Evolutionary conservation across 78 protist species (phyloP).

Genomic region (Dictyostelium citrinum): DNA sequence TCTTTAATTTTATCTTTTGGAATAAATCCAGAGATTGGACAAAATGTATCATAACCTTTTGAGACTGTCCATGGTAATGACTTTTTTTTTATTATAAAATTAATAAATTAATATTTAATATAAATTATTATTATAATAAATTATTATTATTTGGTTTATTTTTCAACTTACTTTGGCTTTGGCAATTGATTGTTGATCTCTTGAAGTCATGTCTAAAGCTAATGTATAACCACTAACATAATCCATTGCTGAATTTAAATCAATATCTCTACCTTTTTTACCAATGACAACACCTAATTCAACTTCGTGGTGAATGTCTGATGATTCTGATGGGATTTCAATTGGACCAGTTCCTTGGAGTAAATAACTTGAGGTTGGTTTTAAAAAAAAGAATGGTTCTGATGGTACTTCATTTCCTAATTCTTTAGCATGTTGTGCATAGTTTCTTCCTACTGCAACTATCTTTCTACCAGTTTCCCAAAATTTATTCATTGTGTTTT

Average conservation of each 20-base stretch:
- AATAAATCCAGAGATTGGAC: conserved; percentile 76
- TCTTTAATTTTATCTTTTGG: conserved; percentile 74
- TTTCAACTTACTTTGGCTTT: conserved; percentile 7
- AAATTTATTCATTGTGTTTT: conserved; percentile 17
- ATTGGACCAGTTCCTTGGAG: conserved; percentile 21
- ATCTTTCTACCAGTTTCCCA: conserved; percentile 82
- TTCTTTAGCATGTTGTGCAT: conserved; percentile 81
- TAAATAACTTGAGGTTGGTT: conserved; percentile 71
- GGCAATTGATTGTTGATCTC: conserved; percentile 69
- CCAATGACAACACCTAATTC: conserved; percentile 82
- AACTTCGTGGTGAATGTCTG: conserved; percentile 80
- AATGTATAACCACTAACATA: conserved; percentile 76
- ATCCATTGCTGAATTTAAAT: conserved; percentile 61
- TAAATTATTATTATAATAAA: no score
- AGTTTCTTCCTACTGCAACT: conserved; percentile 82
- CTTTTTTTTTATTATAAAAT: background rate
- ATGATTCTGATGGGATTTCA: conserved; percentile 58
- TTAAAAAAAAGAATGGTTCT: conserved; percentile 83
- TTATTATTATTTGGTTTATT: no score
- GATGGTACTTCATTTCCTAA: conserved; percentile 81
- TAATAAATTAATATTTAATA: no score
- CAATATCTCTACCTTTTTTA: conserved; percentile 62
- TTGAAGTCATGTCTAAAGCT: conserved; percentile 76
- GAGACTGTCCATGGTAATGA: conserved; percentile 61
- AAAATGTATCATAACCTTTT: conserved; percentile 80